Evolutionary conservation across 306 rosid genomes (phyloP), one percentile per base, ranked within the genome.

Genomic region (Begonia peltatifolia): DNA sequence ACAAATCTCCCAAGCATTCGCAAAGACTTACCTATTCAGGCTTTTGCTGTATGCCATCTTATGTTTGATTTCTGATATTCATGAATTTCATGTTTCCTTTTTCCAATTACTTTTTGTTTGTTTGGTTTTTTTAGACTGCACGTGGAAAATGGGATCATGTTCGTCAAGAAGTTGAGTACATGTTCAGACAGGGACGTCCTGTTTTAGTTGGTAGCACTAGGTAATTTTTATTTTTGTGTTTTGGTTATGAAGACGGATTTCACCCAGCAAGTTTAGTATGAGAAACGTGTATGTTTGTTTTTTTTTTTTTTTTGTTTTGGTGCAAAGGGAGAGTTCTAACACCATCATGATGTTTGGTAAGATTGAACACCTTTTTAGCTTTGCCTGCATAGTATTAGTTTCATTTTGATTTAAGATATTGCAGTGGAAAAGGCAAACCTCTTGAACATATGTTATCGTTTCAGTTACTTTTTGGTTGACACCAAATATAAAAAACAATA

Each of bases 141-240:
- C 81, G 76, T 17, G 97, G 97, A 22, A 90, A 90, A 74, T 90
- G 97, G 97, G 85, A 90, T 67, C 79, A 78, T 63, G 95, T 78
- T 71, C 92, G 92, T 56, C 80, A 69, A 57, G 97, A 90, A 75
- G 97, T 85, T 70, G 87, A 86, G 53, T 57, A 74, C 71, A 90
- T 90, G 94, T 90, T 90, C 64, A 71, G 76, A 71, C 83, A 76
- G 77, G 92, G 97, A 22, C 85, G 92, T 22, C 97, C 95, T 67
- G 87, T 90, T 69, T 80, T 90, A 66, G 97, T 90, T 63, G 97
- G 97, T 61, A 90, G 90, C 52, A 90, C 97, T 52, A 85, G 97
- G 97, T 90, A 74, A 62, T 42, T 52, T 22, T 36, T 17, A 17
- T 17, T 17, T 1, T 17, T 17, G 18, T 17, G 56, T 49, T 59